Conservation (phyloP, 192 early-diverging fungal species). For the Coemansia sp. region DNA sequence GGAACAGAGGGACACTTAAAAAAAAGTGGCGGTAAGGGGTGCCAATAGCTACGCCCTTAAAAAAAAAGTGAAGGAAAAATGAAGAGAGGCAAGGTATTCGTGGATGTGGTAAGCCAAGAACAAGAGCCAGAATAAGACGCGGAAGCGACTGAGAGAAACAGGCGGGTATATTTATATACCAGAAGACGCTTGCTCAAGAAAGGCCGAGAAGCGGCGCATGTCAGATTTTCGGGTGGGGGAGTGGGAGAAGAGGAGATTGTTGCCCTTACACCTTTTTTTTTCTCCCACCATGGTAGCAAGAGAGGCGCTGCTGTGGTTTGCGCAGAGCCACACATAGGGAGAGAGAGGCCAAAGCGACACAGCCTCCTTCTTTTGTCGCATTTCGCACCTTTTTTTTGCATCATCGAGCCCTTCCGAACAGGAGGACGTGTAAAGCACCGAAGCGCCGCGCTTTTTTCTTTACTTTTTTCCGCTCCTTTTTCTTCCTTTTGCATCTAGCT, state of each 20-base stretch:
- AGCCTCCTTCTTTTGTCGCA: not conserved
- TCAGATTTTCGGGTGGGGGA: slow-evolving; percentile 1
- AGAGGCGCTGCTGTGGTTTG: not conserved
- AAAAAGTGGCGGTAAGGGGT: not conserved
- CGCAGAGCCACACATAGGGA: slow-evolving; percentile 1
- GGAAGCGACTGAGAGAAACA: not conserved
- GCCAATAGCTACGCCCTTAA: not conserved
- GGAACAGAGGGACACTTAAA: not conserved
- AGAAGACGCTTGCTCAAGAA: slow-evolving; percentile 4
- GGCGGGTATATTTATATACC: slow-evolving; percentile 8
- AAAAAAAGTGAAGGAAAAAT: not conserved
- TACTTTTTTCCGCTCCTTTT: not conserved
- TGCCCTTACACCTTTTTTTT: not conserved
- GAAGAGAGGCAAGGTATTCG: not conserved
- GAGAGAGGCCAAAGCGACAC: not conserved
- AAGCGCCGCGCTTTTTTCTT: not conserved
- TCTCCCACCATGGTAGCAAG: not conserved
- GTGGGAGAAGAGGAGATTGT: not conserved
- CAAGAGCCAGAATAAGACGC: slow-evolving; percentile 10
- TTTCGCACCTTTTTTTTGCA: slow-evolving; percentile 11
- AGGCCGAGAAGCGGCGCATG: slow-evolving; percentile 1
- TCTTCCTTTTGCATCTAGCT: not conserved
- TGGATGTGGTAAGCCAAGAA: slow-evolving; percentile 11
- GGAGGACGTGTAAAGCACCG: slow-evolving; percentile 2
- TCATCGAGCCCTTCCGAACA: not conserved